phyloP scores from a whole-genome alignment of 2,329 filamentous ascomycete species.

The Fusarium guadeloupense region DNA sequence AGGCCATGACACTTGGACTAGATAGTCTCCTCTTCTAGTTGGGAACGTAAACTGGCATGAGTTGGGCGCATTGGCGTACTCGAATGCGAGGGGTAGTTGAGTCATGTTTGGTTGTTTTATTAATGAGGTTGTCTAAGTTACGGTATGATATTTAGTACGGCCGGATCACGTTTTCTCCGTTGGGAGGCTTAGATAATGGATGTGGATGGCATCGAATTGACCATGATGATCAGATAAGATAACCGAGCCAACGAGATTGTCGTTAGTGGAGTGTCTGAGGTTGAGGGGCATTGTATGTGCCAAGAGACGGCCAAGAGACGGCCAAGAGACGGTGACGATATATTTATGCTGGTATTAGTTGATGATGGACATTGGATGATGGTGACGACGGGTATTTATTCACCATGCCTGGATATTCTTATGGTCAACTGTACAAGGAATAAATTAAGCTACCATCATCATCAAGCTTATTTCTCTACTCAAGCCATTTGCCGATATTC shows the following conservation, averaged over 20 bases:
- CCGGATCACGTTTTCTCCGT: neutral
- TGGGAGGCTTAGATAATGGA: neutral
- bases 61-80: constrained; percentile 26
- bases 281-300: neutral
- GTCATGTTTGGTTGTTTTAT: constrained; percentile 8
- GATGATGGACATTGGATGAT: too few species aligned
- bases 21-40: constrained; percentile 38
- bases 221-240: constrained; percentile 33
- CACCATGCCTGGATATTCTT: too few species aligned
- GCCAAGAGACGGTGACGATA: neutral
- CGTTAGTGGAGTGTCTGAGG: neutral
- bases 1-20: constrained; percentile 45
- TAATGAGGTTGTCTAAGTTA: neutral
- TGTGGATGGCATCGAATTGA: neutral
- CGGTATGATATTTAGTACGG: neutral
- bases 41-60: constrained; percentile 28
- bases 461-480: too few species aligned
- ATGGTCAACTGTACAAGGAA: too few species aligned
- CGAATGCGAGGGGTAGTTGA: neutral
- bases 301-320: neutral
- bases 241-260: neutral
- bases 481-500: too few species aligned
- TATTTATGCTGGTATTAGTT: too few species aligned
- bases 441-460: too few species aligned
- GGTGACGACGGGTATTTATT: too few species aligned